Percentiles rank a stretch among this genome's conserved stretches.
phyloP scores from a whole-genome alignment of 768 basidiomycete species.

The Kockovaella imperatae region DNA sequence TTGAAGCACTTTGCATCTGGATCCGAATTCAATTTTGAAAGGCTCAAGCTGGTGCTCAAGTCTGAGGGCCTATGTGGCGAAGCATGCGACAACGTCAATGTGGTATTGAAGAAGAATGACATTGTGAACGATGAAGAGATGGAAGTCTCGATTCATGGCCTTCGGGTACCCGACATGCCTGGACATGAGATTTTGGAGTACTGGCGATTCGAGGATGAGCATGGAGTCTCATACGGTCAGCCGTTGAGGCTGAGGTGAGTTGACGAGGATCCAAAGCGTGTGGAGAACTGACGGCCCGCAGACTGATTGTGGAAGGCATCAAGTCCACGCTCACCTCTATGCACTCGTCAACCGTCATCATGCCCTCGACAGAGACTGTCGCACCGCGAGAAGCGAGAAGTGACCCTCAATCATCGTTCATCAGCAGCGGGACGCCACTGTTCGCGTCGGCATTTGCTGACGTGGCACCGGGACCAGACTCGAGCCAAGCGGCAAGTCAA shows the following conservation, averaged over 20 bases:
- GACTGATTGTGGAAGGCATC: slow-evolving; percentile 22
- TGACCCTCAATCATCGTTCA: slow-evolving; percentile 2
- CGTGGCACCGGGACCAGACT: too few relatives aligned
- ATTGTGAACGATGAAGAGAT: slow-evolving; percentile 28
- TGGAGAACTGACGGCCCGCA: too few relatives aligned
- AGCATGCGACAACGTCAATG: slow-evolving; percentile 5
- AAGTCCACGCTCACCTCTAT: slow-evolving; percentile 15
- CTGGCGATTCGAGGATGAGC: slow-evolving; percentile 38
- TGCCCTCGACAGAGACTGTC: slow-evolving; percentile 16
- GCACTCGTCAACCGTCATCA: slow-evolving; percentile 32
- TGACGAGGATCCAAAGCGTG: too few relatives aligned
- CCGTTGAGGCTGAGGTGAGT: slow-evolving; percentile 36
- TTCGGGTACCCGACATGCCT: slow-evolving; percentile 24
- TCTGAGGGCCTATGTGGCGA: slow-evolving; percentile 10
- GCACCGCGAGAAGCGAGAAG: slow-evolving; percentile 1
- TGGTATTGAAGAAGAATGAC: slow-evolving; percentile 15
- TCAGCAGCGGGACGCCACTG: slow-evolving; percentile 2
- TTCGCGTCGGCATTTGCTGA: too few relatives aligned
- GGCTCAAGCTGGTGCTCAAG: slow-evolving; percentile 15
- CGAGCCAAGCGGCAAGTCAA: too few relatives aligned
- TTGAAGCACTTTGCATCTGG: slow-evolving; percentile 40
- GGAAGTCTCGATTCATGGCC: slow-evolving; percentile 21
- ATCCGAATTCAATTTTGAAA: slow-evolving; percentile 27
- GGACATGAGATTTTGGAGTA: slow-evolving; percentile 29
- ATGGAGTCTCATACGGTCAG: slow-evolving; percentile 35